Conservation (phyloP, 805 yeast genomes). For the Metschnikowia kunwiensis region DNA sequence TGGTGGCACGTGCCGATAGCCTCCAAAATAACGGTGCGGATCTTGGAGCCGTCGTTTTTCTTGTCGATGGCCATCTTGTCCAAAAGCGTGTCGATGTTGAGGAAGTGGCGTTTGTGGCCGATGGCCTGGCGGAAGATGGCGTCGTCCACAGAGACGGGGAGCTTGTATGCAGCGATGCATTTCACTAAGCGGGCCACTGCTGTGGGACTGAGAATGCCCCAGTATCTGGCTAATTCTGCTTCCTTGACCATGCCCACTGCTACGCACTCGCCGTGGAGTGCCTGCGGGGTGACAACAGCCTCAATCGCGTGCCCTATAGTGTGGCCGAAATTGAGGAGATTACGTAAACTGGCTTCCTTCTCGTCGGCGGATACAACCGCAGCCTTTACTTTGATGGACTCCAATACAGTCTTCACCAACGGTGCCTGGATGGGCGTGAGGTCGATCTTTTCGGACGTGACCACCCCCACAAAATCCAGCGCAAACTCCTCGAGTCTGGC, state of each 20-base stretch:
- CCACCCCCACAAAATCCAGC: slow-evolving; percentile 62
- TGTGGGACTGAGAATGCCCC: slow-evolving; percentile 84
- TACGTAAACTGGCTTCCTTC: slow-evolving; percentile 91
- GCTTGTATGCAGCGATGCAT: slow-evolving; percentile 78
- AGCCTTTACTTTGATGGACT: slow-evolving; percentile 87
- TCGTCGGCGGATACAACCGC: slow-evolving; percentile 92
- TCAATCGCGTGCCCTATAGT: slow-evolving; percentile 98
- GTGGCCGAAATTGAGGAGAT: slow-evolving; percentile 91
- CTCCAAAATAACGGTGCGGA: slow-evolving; percentile 80
- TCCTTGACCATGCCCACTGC: slow-evolving; percentile 93
- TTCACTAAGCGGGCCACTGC: slow-evolving; percentile 89
- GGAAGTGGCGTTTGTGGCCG: slow-evolving; percentile 55
- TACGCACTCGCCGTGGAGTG: slow-evolving; percentile 98
- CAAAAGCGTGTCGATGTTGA: slow-evolving; percentile 74
- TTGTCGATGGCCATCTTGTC: slow-evolving; percentile 93
- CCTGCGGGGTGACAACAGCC: slow-evolving; percentile 95
- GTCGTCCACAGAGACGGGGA: slow-evolving; percentile 79
- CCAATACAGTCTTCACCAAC: slow-evolving; percentile 73
- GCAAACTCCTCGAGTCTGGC: slow-evolving; percentile 78
- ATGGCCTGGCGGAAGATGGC: slow-evolving; percentile 61
- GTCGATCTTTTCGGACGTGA: slow-evolving; percentile 45
- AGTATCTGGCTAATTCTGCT: slow-evolving; percentile 91
- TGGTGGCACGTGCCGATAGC: slow-evolving; percentile 88
- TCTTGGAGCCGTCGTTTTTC: slow-evolving; percentile 90
- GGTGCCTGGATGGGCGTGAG: slow-evolving; percentile 68